A percentile compares a stretch with the other conserved stretches of the same genome.
Conservation (phyloP, 169 alveolate species). For the Miamiensis avidus region DNA sequence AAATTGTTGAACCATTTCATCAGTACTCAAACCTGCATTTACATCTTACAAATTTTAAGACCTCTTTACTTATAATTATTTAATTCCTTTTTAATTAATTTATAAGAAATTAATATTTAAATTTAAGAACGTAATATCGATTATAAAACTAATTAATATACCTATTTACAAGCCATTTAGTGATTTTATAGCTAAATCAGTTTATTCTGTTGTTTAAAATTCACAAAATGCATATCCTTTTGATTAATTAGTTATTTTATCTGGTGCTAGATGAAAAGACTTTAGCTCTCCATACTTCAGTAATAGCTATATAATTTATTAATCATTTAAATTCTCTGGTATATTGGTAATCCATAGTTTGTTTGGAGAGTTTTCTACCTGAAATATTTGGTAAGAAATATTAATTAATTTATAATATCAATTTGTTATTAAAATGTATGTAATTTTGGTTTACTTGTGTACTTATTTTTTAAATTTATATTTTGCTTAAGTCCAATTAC, state of each 20-base stretch:
- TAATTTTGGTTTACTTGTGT: conserved; percentile 10
- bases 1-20: too few species aligned
- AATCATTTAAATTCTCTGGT: conserved; percentile 10
- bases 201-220: conserved; percentile 1
- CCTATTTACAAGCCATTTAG: conserved; percentile 15
- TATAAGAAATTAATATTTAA: too few species aligned
- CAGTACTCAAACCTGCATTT: too few species aligned
- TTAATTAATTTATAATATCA: background rate
- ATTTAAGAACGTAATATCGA: too few species aligned
- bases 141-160: background rate
- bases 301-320: conserved; percentile 9
- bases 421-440: conserved; percentile 4
- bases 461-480: conserved; percentile 4
- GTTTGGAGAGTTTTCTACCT: background rate
- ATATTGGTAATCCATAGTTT: conserved; percentile 13
- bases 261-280: conserved; percentile 26
- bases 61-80: too few species aligned
- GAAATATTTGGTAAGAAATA: background rate
- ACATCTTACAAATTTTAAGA: too few species aligned
- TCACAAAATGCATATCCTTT: conserved; percentile 33
- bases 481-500: background rate
- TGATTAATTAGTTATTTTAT: conserved; percentile 13
- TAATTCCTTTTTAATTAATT: too few species aligned
- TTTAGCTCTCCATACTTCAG: background rate
- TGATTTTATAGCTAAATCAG: conserved; percentile 4